Conservation (phyloP, 2,329 filamentous ascomycete species). For the Cercospora sp. region DNA sequence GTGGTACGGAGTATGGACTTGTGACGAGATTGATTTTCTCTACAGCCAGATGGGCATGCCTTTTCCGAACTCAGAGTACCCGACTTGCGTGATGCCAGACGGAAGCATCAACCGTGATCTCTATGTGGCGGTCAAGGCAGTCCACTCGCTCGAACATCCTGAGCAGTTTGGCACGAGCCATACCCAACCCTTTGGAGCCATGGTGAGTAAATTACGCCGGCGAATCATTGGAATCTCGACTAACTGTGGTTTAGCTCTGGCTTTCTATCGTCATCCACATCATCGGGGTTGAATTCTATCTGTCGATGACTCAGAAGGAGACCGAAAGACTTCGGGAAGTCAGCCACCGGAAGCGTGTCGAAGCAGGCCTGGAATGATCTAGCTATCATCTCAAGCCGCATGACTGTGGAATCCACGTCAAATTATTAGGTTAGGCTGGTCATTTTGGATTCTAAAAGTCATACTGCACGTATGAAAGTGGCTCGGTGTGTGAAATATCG, state of each 20-base stretch:
- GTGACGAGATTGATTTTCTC: neutral
- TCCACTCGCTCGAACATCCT: neutral
- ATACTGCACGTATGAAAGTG: neutral
- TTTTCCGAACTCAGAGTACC: neutral
- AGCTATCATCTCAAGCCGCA: neutral
- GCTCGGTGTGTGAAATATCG: neutral
- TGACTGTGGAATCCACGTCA: neutral
- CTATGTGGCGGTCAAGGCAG: neutral
- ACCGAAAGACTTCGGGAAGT: neutral
- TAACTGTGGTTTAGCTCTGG: neutral
- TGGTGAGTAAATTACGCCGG: neutral
- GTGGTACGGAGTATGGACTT: neutral
- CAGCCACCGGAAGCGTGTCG: neutral
- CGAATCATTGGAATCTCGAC: neutral
- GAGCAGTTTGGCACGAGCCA: neutral
- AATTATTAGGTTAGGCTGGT: neutral
- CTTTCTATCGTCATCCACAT: neutral
- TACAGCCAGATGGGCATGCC: neutral
- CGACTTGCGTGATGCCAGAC: neutral
- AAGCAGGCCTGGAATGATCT: neutral
- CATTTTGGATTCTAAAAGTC: neutral
- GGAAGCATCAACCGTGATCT: neutral
- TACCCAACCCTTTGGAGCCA: neutral
- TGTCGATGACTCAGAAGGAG: neutral
- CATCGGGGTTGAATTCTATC: neutral